A percentile compares a stretch with the other conserved stretches of the same genome.
Evolutionary conservation across 2,329 filamentous ascomycete genomes (phyloP).

Genomic region (Aspergillus puulaauensis): DNA sequence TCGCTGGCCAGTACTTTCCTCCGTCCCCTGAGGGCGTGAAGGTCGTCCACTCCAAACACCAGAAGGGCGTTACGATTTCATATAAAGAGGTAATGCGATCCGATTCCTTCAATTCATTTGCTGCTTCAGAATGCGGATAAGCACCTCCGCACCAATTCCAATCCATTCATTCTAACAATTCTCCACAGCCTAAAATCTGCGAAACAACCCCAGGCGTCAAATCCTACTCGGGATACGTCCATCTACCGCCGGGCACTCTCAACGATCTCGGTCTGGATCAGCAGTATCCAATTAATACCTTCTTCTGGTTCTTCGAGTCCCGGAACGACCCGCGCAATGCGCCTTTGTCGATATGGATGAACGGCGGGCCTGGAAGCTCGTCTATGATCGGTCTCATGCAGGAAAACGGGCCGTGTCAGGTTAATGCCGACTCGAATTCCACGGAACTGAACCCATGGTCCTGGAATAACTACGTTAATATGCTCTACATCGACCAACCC

Average conservation of each 20-base stretch:
- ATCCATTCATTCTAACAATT: not conserved
- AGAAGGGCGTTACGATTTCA: constrained; percentile 45
- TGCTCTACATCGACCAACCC: constrained; percentile 71
- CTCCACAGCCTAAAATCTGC: constrained; percentile 48
- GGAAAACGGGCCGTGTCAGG: constrained; percentile 53
- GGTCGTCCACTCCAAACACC: constrained; percentile 42
- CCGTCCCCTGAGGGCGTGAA: constrained; percentile 42
- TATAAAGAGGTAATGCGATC: constrained; percentile 44
- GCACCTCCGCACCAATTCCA: too few species aligned
- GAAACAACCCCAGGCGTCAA: constrained; percentile 58
- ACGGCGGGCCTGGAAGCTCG: constrained; percentile 60
- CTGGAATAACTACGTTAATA: constrained; percentile 64
- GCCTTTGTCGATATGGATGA: constrained; percentile 62
- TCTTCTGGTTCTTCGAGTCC: constrained; percentile 66
- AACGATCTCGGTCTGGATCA: constrained; percentile 44
- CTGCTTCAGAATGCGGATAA: too few species aligned
- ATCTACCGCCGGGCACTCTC: constrained; percentile 51
- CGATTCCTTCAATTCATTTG: not conserved
- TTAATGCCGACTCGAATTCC: constrained; percentile 54
- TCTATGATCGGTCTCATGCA: constrained; percentile 58
- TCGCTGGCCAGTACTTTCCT: constrained; percentile 40
- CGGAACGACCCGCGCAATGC: constrained; percentile 53
- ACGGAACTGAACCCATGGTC: constrained; percentile 58
- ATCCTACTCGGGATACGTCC: constrained; percentile 61
- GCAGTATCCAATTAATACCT: constrained; percentile 61